Base-by-base conservation (phyloP, 2,329 filamentous ascomycete species). In the Magnaporthiopsis poae region DNA sequence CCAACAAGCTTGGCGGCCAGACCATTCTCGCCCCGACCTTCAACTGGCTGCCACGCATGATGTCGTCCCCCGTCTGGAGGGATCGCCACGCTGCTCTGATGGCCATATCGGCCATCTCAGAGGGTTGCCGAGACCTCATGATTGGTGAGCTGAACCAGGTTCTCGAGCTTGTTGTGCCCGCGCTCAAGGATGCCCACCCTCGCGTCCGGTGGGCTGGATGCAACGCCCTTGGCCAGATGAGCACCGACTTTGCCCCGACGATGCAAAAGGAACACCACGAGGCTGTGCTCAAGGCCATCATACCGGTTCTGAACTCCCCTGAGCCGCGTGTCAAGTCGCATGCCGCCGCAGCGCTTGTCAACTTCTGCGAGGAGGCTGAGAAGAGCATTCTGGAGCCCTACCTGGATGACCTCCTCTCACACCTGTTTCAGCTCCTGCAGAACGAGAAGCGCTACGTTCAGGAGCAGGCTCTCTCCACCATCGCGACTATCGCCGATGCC, bases 201-300 rank as follows among this genome's bases (percentile, higher is more conserved):
- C 91, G 95, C 74, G 95, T 99, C 66, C 89, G 94, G 73, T 99
- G 96, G 88, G 95, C 95, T 65, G 95, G 93, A 46, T 99, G 95
- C 81, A 98, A 99, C 75, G 95, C 95, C 60, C 85, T 99, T n/a
- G 95, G 95, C 35, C 95, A 99, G 78, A 99, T 99, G 95, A 98
- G 94, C 80, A 99, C 95, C 39, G 95, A 99, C 75, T 99, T 99
- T 77, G 94, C 96, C 15, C 93, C 93, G 15, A 96, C 90, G 13
- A 98, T 99, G 94, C 95, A 99, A 78, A 90, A 91, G 71, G 95
- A 96, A 73, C 96, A 96, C 77, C 95, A 96, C 77, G 86, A 91
- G 70, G 84, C 88, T 61, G 91, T 99, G 21, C 84, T 99, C 65
- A 91, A 88, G 71, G 92, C 92, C 71, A 95, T 99, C 66, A 92